phyloP scores from a whole-genome alignment of 1,284 basidiomycete genomes.

The Ceratobasidium sp. region DNA sequence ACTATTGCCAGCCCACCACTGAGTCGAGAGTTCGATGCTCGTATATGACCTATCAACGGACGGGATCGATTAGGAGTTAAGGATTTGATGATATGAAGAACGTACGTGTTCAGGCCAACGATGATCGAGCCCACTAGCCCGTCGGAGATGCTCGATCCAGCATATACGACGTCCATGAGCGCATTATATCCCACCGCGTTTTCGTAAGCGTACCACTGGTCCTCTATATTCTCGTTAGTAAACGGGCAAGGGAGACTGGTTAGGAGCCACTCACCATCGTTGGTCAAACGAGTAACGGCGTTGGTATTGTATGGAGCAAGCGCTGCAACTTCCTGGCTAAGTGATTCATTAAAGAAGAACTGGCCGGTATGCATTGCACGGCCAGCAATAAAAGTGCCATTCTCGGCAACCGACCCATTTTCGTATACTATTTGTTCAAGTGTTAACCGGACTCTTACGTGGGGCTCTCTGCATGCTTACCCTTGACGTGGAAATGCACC shows the following conservation, averaged over 20 bases:
- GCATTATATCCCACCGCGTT: constrained; percentile 30
- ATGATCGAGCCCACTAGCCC: constrained; percentile 22
- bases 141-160: constrained; percentile 5
- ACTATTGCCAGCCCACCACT: constrained; percentile 25
- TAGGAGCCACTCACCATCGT: constrained; percentile 3
- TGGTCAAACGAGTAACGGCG: constrained; percentile 21
- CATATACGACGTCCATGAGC: constrained; percentile 30
- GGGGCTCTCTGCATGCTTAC: neutral
- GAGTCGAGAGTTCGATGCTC: constrained; percentile 16
- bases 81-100: neutral
- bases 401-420: constrained; percentile 24
- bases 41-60: constrained; percentile 10
- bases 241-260: neutral
- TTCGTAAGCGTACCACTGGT: constrained; percentile 33
- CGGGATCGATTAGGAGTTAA: neutral
- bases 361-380: constrained; percentile 27
- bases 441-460: neutral
- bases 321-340: constrained; percentile 8
- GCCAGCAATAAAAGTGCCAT: constrained; percentile 27
- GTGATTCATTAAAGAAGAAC: constrained; percentile 31
- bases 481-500: constrained; percentile 35
- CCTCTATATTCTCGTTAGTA: neutral
- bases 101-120: constrained; percentile 29
- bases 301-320: constrained; percentile 27
- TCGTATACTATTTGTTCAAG: constrained; percentile 2